Percentiles rank a stretch among this genome's conserved stretches.
Evolutionary conservation across 1,139 yeast species (phyloP).

Genomic region (Candida pseudoviswanathii): DNA sequence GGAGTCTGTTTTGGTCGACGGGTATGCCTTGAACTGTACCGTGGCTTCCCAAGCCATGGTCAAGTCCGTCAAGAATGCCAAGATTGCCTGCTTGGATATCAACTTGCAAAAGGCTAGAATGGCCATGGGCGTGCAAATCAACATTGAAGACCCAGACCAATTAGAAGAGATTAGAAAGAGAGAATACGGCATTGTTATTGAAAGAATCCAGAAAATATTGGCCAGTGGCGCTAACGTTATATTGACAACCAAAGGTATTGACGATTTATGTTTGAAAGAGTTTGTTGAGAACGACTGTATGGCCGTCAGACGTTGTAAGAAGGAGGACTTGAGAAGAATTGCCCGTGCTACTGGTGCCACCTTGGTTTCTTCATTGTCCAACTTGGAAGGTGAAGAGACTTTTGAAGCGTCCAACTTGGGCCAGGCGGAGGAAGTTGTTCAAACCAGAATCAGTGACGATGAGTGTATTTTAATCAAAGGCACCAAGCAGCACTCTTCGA

Average conservation of each 20-base stretch:
- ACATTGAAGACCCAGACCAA: slow-evolving; percentile 96
- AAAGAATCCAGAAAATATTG: slow-evolving; percentile 84
- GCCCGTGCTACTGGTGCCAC: slow-evolving; percentile 99
- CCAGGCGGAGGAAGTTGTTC: slow-evolving; percentile 87
- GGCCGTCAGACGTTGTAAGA: slow-evolving; percentile 98
- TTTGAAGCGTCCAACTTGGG: slow-evolving; percentile 89
- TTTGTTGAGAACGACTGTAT: slow-evolving; percentile 95
- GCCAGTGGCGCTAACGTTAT: slow-evolving; percentile 96
- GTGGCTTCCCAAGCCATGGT: slow-evolving; percentile 98
- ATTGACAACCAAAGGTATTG: slow-evolving; percentile 96
- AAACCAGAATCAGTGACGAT: slow-evolving; percentile 91
- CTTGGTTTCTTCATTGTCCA: slow-evolving; percentile 80
- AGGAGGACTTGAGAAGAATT: slow-evolving; percentile 93
- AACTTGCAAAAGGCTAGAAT: slow-evolving; percentile 94
- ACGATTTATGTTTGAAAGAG: slow-evolving; percentile 92
- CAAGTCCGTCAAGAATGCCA: slow-evolving; percentile 69
- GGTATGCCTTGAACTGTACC: slow-evolving; percentile 96
- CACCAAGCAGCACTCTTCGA: slow-evolving; percentile 88
- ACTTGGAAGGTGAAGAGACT: slow-evolving; percentile 96
- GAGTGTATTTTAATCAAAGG: slow-evolving; percentile 96
- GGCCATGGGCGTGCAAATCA: slow-evolving; percentile 98
- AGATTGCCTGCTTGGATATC: slow-evolving; percentile 91
- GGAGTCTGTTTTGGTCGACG: slow-evolving; percentile 86
- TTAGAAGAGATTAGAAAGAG: slow-evolving; percentile 93
- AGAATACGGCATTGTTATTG: slow-evolving; percentile 88